Evolutionary conservation across 192 early-diverging fungal genomes (phyloP).

Genomic region (Piromyces finnis): DNA sequence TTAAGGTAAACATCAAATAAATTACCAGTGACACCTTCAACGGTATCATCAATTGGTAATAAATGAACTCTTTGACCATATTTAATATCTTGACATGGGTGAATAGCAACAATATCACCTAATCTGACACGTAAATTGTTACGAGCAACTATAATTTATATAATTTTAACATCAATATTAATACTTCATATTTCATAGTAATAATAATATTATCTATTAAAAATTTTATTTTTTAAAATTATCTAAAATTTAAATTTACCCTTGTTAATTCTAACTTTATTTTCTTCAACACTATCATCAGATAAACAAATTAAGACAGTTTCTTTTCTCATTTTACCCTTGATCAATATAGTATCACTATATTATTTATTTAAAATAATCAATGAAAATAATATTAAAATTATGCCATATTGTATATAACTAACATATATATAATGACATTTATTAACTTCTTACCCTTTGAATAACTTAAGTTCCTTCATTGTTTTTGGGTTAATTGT

Average conservation of each 20-base stretch:
- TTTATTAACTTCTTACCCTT: conserved; percentile 15
- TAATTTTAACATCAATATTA: no score
- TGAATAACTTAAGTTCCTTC: conserved; percentile 79
- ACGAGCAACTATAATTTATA: conserved; percentile 49
- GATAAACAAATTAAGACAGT: conserved; percentile 87
- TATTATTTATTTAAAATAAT: background rate
- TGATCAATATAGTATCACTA: conserved; percentile 81
- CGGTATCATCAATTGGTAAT: conserved; percentile 90
- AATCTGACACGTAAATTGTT: conserved; percentile 87
- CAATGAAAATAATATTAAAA: no score
- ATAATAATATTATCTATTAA: no score
- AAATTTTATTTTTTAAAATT: no score
- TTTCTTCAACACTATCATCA: conserved; percentile 79
- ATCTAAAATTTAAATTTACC: conserved; percentile 10
- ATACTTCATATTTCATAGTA: no score
- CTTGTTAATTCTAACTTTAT: conserved; percentile 87
- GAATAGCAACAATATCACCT: conserved; percentile 89
- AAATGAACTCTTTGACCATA: conserved; percentile 94
- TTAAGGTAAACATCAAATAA: conserved; percentile 96
- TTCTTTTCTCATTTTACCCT: conserved; percentile 96
- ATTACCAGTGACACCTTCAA: conserved; percentile 94
- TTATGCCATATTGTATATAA: no score
- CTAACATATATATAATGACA: background rate
- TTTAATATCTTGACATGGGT: conserved; percentile 91
- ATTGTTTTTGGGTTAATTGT: conserved; percentile 78